A percentile compares a stretch with the other conserved stretches of the same genome.
Evolutionary conservation across 2,329 filamentous ascomycete genomes (phyloP).

Genomic region (Metarhizium brunneum): DNA sequence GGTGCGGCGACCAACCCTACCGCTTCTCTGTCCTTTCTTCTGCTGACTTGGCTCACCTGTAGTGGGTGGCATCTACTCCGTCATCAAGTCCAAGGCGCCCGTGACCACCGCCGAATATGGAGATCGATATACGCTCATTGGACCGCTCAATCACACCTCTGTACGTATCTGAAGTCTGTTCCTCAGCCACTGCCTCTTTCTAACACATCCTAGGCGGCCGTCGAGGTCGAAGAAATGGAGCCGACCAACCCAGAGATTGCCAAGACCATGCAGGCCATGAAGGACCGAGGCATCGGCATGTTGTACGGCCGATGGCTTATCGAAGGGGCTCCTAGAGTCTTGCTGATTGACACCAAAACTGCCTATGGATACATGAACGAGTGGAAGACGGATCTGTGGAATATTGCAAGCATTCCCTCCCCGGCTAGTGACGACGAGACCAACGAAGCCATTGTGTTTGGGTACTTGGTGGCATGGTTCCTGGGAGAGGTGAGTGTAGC

Average conservation of each 20-base stretch:
- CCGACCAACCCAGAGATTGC: slow-evolving; percentile 72
- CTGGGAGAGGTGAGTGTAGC: slow-evolving; percentile 69
- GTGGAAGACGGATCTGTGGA: slow-evolving; percentile 97
- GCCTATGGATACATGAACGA: slow-evolving; percentile 87
- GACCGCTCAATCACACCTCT: slow-evolving; percentile 84
- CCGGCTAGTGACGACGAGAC: slow-evolving; percentile 88
- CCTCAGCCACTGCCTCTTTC: not conserved
- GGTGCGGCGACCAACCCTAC: slow-evolving; percentile 42
- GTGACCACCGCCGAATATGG: slow-evolving; percentile 98
- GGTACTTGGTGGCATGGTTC: slow-evolving; percentile 96
- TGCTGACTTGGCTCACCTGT: slow-evolving; percentile 3
- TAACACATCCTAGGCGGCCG: slow-evolving; percentile 58
- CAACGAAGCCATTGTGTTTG: slow-evolving; percentile 95
- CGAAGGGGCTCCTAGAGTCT: slow-evolving; percentile 85
- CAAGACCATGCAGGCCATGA: slow-evolving; percentile 85
- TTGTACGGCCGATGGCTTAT: slow-evolving; percentile 97
- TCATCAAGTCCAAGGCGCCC: slow-evolving; percentile 96
- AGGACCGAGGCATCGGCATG: slow-evolving; percentile 78
- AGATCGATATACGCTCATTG: slow-evolving; percentile 89
- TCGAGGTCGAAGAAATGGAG: slow-evolving; percentile 90
- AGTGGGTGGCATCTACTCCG: slow-evolving; percentile 99
- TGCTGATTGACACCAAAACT: slow-evolving; percentile 91
- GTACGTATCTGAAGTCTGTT: slow-evolving; percentile 38
- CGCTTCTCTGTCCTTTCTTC: slow-evolving; percentile 4
- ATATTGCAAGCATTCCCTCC: slow-evolving; percentile 84